A percentile compares a stretch with the other conserved stretches of the same genome.
These are phyloP conservation scores for Moesziomyces globuligerus DNA, from an alignment of 1,284 basidiomycete species.

Conservation along the genomic window DNA sequence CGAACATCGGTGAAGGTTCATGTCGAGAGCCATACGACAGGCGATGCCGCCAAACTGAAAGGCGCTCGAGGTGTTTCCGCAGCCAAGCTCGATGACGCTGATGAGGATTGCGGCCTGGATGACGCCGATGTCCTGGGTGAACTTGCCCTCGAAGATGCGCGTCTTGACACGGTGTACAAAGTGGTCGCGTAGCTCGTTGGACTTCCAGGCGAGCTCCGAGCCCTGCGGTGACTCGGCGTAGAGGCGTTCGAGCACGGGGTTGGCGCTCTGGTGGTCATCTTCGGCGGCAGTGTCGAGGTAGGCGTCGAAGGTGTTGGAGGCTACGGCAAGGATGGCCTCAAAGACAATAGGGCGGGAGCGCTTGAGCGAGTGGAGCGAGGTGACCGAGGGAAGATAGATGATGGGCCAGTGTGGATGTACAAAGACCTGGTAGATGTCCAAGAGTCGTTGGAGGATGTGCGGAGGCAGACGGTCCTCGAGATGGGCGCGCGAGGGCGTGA, in stretches of 20 bases:
- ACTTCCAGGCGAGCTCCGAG: conserved; percentile 21
- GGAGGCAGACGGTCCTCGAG: conserved; percentile 36
- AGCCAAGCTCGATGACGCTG: conserved; percentile 46
- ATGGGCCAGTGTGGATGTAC: conserved; percentile 56
- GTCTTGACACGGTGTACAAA: conserved; percentile 41
- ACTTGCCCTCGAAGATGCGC: conserved; percentile 45
- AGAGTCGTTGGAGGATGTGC: conserved; percentile 28
- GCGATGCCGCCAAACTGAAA: conserved; percentile 53
- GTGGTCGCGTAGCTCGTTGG: conserved; percentile 38
- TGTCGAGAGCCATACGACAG: conserved; percentile 48
- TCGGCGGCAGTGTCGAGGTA: conserved; percentile 19
- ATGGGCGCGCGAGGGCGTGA: conserved; percentile 5
- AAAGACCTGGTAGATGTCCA: conserved; percentile 48
- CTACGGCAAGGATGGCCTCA: conserved; percentile 47
- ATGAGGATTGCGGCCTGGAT: conserved; percentile 51
- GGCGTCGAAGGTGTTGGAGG: conserved; percentile 47
- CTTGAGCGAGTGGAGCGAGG: conserved; percentile 41
- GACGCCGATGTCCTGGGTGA: conserved; percentile 27
- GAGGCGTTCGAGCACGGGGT: conserved; percentile 25
- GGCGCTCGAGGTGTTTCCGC: conserved; percentile 39
- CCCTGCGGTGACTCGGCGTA: conserved; percentile 22
- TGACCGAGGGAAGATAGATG: conserved; percentile 50
- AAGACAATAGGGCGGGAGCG: conserved; percentile 39
- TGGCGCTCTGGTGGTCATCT: conserved; percentile 10
- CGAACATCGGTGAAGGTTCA: conserved; percentile 42